Evolutionary conservation across 805 yeast species (phyloP), one percentile per base, ranked within the genome.

Genomic region (Candida bentonensis): DNA sequence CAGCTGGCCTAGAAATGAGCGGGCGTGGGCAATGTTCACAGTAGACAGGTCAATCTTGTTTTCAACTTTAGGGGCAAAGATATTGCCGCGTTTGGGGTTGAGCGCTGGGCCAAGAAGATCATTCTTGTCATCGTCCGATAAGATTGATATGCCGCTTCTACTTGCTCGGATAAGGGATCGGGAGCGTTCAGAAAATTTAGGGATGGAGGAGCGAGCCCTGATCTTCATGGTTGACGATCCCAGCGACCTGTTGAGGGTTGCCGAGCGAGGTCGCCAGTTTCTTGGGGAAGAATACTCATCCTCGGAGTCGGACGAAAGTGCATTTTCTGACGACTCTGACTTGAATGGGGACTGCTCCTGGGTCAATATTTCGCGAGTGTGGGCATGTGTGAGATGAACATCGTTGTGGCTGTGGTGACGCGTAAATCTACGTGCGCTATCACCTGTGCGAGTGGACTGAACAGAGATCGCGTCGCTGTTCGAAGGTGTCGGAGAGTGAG

Each of bases 1-100:
- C 23, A 62, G 52, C 49, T 61, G 62, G 22, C 39, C 43, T 3
- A 46, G 40, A 22, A 46, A 46, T 13, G 49, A 39, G 3, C 46
- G 20, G n/a, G 44, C 42, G n/a, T 30, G 36, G 7, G 11, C 13
- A 15, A 30, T 30, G n/a, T 30, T 30, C 5, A 5, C 36, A 11
- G 36, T n/a, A 9, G 36, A 9, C 36, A 30, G n/a, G n/a, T 30
- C 36, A n/a, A 30, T 30, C 17, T 30, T 11, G n/a, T 11, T 9
- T 30, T 30, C 36, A 30, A 30, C 17, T 9, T 11, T 15, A n/a
- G 36, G 13, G 5, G 20, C 5, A 15, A n/a, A n/a, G 20, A 17
- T 34, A 15, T 15, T 43, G 42, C 23, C 34, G 21, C 21, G 30
- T 36, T 20, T 43, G 25, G 15, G 36, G 39, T n/a, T 21, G n/a